phyloP scores from a whole-genome alignment of 2,329 filamentous ascomycete genomes.

The Penicillium glabrum region DNA sequence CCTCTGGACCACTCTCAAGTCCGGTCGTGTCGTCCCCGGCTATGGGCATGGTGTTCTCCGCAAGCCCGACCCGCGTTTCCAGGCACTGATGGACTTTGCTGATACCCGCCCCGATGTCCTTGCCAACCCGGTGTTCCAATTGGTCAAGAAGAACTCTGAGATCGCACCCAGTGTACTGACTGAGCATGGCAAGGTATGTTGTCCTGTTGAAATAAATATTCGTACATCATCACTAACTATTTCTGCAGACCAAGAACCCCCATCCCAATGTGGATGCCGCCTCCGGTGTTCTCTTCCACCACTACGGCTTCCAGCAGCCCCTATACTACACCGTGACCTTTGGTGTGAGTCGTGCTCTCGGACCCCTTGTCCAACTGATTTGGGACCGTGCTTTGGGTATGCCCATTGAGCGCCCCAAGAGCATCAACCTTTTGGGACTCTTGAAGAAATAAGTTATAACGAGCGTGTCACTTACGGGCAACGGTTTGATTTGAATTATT shows the following conservation, averaged over 20 bases:
- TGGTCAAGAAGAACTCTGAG: slow-evolving; percentile 90
- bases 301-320: slow-evolving; percentile 96
- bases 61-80: slow-evolving; percentile 94
- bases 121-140: slow-evolving; percentile 83
- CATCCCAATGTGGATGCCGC: slow-evolving; percentile 95
- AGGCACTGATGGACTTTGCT: slow-evolving; percentile 96
- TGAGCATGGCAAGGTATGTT: slow-evolving; percentile 79
- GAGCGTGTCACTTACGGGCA: neutral
- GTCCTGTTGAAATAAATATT: neutral
- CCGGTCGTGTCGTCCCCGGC: slow-evolving; percentile 88
- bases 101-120: slow-evolving; percentile 80
- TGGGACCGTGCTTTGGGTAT: slow-evolving; percentile 93
- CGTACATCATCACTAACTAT: neutral
- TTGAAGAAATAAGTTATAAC: slow-evolving; percentile 53
- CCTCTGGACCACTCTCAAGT: slow-evolving; percentile 90
- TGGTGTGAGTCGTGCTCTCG: slow-evolving; percentile 68
- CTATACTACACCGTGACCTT: slow-evolving; percentile 84
- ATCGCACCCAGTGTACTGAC: slow-evolving; percentile 87
- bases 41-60: slow-evolving; percentile 95
- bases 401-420: slow-evolving; percentile 97
- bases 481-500: neutral
- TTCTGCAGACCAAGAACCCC: slow-evolving; percentile 77
- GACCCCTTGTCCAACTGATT: slow-evolving; percentile 88
- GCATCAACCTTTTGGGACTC: slow-evolving; percentile 86
- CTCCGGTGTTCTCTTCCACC: slow-evolving; percentile 93